These are phyloP conservation scores for Skeletonema potamos DNA, from an alignment of 108 stramenopile genomes.

Conservation along the genomic window DNA sequence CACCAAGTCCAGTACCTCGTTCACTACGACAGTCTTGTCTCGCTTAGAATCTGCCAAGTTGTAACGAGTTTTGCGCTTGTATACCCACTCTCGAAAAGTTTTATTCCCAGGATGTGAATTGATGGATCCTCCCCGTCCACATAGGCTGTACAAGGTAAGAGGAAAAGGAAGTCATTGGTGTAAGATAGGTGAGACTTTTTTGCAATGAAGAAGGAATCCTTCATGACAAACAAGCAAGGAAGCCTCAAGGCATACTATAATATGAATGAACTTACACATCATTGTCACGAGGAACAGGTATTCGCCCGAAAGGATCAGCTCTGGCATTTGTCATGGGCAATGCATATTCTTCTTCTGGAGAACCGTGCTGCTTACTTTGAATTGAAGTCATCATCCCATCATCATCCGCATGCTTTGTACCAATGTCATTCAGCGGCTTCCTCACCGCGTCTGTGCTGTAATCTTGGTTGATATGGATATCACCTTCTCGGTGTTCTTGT, in stretches of 20 bases:
- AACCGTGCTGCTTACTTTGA: not conserved
- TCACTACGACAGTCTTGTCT: conserved; percentile 68
- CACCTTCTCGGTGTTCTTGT: not conserved
- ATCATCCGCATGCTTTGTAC: not conserved
- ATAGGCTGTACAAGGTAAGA: conserved; percentile 22
- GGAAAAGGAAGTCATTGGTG: not conserved
- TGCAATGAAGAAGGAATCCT: not conserved
- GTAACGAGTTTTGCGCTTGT: conserved; percentile 65
- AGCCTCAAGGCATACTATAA: not conserved
- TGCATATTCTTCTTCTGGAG: not conserved
- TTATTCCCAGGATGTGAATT: conserved; percentile 76
- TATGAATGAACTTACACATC: conserved; percentile 24
- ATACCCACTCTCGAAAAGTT: conserved; percentile 74
- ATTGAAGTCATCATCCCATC: not conserved
- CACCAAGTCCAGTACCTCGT: conserved; percentile 62
- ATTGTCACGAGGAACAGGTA: conserved; percentile 21
- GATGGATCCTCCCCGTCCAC: conserved; percentile 83
- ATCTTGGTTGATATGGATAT: not conserved
- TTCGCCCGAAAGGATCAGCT: not conserved
- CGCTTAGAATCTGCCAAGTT: conserved; percentile 67
- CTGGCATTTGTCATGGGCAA: not conserved
- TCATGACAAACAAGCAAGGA: not conserved
- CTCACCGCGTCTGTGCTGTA: not conserved
- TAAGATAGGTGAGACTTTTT: not conserved
- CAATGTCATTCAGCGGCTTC: not conserved